Evolutionary conservation across 2,329 filamentous ascomycete genomes (phyloP).

Genomic region (Hymenoscyphus fraxineus): DNA sequence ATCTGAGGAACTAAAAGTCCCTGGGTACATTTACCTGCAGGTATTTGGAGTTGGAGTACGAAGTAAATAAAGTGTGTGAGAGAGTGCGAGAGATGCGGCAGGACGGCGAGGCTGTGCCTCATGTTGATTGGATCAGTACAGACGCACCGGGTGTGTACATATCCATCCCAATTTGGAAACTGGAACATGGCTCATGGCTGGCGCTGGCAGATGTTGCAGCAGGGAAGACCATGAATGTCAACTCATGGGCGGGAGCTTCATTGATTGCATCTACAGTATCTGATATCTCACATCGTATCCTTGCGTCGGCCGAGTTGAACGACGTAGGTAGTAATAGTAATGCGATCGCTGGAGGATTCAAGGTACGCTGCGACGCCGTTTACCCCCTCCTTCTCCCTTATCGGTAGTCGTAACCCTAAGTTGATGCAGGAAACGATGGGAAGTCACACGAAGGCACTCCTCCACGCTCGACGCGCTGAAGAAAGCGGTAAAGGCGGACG

Average conservation of each 20-base stretch:
- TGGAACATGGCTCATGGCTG: background rate
- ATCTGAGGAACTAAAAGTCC: background rate
- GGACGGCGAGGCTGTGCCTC: background rate
- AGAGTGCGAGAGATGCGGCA: too few relatives aligned
- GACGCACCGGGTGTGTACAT: background rate
- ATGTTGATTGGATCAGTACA: background rate
- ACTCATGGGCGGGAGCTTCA: background rate
- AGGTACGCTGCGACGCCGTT: constrained; percentile 37
- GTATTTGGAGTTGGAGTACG: too few relatives aligned
- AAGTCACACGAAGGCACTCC: constrained; percentile 56
- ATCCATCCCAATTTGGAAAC: background rate
- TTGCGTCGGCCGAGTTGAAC: constrained; percentile 7
- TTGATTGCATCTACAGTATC: background rate
- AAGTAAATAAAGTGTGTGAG: too few relatives aligned
- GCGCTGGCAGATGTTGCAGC: too few relatives aligned
- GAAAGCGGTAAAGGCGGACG: constrained; percentile 59
- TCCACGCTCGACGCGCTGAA: constrained; percentile 58
- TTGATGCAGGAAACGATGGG: constrained; percentile 60
- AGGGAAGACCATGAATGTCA: background rate
- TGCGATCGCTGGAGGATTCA: constrained; percentile 53
- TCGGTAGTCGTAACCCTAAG: too few relatives aligned
- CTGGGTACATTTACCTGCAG: too few relatives aligned
- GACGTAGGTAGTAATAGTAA: constrained; percentile 36
- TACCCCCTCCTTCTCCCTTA: background rate
- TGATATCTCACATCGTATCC: constrained; percentile 1